Conservation (phyloP, 208 protist genomes). For the Acanthamoeba castellanii region DNA sequence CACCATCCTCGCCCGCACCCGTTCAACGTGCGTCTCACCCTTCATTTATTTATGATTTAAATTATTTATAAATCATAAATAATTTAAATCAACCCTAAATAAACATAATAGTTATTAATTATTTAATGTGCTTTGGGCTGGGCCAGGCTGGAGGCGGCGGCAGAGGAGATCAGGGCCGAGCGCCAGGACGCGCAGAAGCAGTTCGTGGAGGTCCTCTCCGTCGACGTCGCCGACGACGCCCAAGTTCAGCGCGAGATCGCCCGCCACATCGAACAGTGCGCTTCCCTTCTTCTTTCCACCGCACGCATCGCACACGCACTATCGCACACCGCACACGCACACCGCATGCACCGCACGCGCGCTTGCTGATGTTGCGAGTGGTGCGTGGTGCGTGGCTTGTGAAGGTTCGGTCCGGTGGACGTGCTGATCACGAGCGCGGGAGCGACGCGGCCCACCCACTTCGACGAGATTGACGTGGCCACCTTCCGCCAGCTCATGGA, state of each 20-base stretch:
- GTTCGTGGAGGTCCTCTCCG: constrained; percentile 73
- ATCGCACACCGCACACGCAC: neutral
- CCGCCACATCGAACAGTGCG: neutral
- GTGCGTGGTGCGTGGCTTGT: too few species aligned
- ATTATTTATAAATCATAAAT: too few species aligned
- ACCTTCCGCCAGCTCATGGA: constrained; percentile 77
- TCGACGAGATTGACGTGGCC: constrained; percentile 72
- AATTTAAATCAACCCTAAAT: too few species aligned
- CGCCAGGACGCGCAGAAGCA: neutral
- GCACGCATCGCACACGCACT: neutral
- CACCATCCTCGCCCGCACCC: constrained; percentile 77
- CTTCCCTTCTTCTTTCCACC: neutral
- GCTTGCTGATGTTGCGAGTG: neutral
- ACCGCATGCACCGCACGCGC: too few species aligned
- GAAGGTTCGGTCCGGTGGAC: constrained; percentile 70
- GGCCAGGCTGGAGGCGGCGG: constrained; percentile 61
- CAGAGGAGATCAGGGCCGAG: constrained; percentile 42
- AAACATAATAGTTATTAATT: neutral
- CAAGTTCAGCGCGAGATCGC: constrained; percentile 1
- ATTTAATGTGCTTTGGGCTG: neutral
- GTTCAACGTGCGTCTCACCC: neutral
- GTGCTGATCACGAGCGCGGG: constrained; percentile 79
- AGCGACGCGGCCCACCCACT: constrained; percentile 72
- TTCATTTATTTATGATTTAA: constrained; percentile 13
- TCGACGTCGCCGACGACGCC: constrained; percentile 58